Evolutionary conservation across 176 grass and related monocot species (phyloP).

Genomic region (Juncus effusus): DNA sequence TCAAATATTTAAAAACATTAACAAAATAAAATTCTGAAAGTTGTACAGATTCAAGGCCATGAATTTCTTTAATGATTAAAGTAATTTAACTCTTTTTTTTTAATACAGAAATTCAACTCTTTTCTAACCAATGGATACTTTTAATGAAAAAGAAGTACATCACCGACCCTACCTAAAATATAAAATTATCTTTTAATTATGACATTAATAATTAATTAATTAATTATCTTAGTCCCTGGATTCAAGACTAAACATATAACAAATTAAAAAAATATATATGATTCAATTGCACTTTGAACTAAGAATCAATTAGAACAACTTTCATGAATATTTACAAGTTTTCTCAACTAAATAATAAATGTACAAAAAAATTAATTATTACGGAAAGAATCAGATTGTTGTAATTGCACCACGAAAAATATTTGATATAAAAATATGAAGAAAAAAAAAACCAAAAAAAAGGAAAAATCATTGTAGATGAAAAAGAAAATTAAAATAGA

Average conservation of each 20-base stretch:
- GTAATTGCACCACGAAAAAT: background rate
- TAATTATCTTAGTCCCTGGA: no score
- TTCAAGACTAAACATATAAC: no score
- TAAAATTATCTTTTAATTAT: constrained; percentile 2
- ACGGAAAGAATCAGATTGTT: no score
- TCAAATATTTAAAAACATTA: background rate
- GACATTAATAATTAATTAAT: no score
- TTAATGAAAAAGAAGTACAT: background rate
- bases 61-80: background rate
- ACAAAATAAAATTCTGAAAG: background rate
- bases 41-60: background rate
- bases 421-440: background rate
- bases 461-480: background rate
- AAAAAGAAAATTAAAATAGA: background rate
- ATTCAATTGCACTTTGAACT: no score
- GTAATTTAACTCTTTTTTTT: background rate
- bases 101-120: background rate
- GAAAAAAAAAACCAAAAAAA: background rate
- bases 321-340: no score
- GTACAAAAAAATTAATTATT: no score
- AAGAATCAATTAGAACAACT: no score
- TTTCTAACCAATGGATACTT: constrained; percentile 1
- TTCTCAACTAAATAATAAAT: no score
- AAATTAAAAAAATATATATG: no score
- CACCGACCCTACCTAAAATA: background rate